phyloP scores from a whole-genome alignment of 257 asterid genomes.

The Anisodus tanguticus region DNA sequence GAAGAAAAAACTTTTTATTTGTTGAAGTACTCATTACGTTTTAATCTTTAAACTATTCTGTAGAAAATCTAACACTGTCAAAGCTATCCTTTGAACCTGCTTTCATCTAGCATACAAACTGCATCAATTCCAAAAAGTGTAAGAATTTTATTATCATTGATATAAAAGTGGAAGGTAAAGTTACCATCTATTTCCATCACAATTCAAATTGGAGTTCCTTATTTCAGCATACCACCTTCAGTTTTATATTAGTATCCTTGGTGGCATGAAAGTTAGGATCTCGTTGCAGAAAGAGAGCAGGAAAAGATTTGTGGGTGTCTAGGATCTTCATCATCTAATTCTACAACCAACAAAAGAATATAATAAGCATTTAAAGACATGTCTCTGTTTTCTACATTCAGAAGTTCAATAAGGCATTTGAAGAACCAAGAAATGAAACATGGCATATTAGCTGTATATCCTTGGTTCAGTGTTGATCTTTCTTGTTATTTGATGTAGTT shows the following conservation, averaged over 20 bases:
- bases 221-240: not conserved
- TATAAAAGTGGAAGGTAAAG: not conserved
- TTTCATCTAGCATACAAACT: not conserved
- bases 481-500: slow-evolving; percentile 44
- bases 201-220: not conserved
- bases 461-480: not conserved
- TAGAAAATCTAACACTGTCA: not conserved
- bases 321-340: not conserved
- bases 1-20: not conserved
- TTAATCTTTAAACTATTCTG: not conserved
- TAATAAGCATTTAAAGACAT: not conserved
- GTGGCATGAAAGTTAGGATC: not conserved
- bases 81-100: not conserved
- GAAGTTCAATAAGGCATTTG: slow-evolving; percentile 3
- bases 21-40: not conserved
- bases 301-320: not conserved
- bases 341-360: not conserved
- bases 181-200: not conserved
- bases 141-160: not conserved
- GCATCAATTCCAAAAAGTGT: not conserved
- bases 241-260: not conserved
- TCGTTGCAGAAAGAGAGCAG: not conserved
- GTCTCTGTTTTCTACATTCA: not conserved
- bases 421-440: slow-evolving; percentile 16
- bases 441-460: not conserved